These are phyloP conservation scores for Aspergillus viridinutans DNA, from an alignment of 2,329 filamentous ascomycete species.

Conservation along the genomic window DNA sequence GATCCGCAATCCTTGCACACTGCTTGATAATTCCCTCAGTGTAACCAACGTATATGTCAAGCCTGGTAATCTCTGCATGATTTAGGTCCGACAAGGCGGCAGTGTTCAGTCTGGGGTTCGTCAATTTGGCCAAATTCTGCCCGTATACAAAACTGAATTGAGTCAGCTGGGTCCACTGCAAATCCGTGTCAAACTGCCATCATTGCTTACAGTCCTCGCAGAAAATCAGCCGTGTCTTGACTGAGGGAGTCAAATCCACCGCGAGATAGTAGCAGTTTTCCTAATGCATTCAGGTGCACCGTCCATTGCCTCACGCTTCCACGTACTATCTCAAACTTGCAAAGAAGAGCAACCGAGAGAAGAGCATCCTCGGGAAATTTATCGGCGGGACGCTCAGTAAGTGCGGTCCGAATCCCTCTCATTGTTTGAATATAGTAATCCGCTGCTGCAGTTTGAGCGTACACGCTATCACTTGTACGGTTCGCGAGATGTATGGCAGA, in stretches of 20 bases:
- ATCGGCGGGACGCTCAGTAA: slow-evolving; percentile 16
- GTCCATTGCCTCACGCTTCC: slow-evolving; percentile 37
- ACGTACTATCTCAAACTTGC: slow-evolving; percentile 37
- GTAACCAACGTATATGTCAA: slow-evolving; percentile 37
- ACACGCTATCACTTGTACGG: slow-evolving; percentile 19
- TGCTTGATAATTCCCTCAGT: slow-evolving; percentile 34
- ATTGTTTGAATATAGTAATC: slow-evolving; percentile 33
- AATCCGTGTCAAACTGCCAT: background rate
- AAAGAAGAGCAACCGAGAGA: slow-evolving; percentile 33
- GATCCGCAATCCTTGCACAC: slow-evolving; percentile 30
- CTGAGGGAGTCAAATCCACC: slow-evolving; percentile 29
- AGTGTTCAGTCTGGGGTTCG: slow-evolving; percentile 24
- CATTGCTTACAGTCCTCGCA: slow-evolving; percentile 30
- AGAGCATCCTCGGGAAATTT: slow-evolving; percentile 28
- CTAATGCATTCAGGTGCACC: slow-evolving; percentile 33
- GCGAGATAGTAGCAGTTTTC: slow-evolving; percentile 29
- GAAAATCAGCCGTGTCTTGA: slow-evolving; percentile 28
- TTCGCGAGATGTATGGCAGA: slow-evolving; percentile 36
- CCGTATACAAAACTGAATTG: slow-evolving; percentile 29
- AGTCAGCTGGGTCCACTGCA: background rate
- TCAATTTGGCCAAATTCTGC: slow-evolving; percentile 32
- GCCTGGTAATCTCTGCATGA: slow-evolving; percentile 17
- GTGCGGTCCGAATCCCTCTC: slow-evolving; percentile 26
- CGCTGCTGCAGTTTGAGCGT: slow-evolving; percentile 26
- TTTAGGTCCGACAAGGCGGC: slow-evolving; percentile 17